Percentiles rank a stretch among this genome's conserved stretches.
Evolutionary conservation across 1,284 basidiomycete species (phyloP).

Genomic region (Butyriboletus pseudospeciosus): DNA sequence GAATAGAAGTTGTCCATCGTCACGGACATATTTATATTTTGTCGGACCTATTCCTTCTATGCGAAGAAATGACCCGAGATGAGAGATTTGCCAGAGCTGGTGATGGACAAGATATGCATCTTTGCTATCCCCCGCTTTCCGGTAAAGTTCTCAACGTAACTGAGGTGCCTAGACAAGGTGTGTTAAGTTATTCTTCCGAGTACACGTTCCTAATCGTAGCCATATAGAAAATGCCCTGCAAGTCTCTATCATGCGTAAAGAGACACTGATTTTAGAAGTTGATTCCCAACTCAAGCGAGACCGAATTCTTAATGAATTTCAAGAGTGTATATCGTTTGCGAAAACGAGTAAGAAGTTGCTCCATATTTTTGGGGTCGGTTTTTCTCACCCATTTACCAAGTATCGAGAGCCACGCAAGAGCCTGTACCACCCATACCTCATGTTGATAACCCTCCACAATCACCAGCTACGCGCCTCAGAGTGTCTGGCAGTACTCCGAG

Average conservation of each 20-base stretch:
- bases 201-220: constrained; percentile 11
- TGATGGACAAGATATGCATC: constrained; percentile 80
- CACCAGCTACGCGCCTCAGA: neutral
- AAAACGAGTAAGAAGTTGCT: constrained; percentile 53
- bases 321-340: constrained; percentile 82
- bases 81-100: constrained; percentile 51
- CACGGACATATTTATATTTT: constrained; percentile 87
- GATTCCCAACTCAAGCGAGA: constrained; percentile 64
- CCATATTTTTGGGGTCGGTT: neutral
- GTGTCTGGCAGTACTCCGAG: neutral
- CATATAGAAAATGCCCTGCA: constrained; percentile 69
- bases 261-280: constrained; percentile 68
- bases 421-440: constrained; percentile 59
- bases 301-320: constrained; percentile 68
- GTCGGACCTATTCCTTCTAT: constrained; percentile 88
- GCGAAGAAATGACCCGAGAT: constrained; percentile 71
- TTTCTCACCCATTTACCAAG: constrained; percentile 32
- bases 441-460: constrained; percentile 20
- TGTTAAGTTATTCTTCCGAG: constrained; percentile 19
- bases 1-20: constrained; percentile 66
- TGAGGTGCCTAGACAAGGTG: constrained; percentile 58
- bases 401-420: constrained; percentile 55
- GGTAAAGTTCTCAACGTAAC: constrained; percentile 86
- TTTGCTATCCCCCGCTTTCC: constrained; percentile 92
- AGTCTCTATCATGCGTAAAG: constrained; percentile 86